Evolutionary conservation across 176 grass and related monocot genomes (phyloP).

Genomic region (Phoenix roebelenii): DNA sequence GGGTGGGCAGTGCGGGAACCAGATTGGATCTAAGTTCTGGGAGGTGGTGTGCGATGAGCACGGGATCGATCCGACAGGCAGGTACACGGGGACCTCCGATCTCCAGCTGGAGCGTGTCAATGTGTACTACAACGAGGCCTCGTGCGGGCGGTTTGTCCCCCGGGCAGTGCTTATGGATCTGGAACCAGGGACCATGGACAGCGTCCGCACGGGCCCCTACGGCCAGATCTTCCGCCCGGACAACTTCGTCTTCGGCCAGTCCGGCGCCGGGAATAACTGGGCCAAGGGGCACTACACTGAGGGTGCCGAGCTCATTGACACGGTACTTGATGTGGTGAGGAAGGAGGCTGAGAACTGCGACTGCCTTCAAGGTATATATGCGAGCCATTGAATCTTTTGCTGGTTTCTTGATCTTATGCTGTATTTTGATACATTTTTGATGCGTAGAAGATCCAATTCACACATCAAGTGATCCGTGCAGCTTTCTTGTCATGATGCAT

Average conservation of each 20-base stretch:
- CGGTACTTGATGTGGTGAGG: conserved; percentile 68
- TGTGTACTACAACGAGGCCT: conserved; percentile 79
- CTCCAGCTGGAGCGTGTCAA: conserved; percentile 73
- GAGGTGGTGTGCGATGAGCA: conserved; percentile 74
- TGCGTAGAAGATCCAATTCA: too few species aligned
- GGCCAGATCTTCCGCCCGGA: conserved; percentile 67
- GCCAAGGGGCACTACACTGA: conserved; percentile 63
- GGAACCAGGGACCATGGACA: conserved; percentile 78
- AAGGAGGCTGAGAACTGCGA: conserved; percentile 76
- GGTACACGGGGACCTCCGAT: conserved; percentile 38
- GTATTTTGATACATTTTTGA: too few species aligned
- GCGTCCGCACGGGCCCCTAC: conserved; percentile 52
- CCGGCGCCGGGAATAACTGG: conserved; percentile 68
- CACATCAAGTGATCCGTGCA: too few species aligned
- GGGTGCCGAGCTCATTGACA: conserved; percentile 68
- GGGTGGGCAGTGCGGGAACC: conserved; percentile 72
- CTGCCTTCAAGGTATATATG: conserved; percentile 54
- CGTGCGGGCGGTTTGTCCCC: conserved; percentile 52
- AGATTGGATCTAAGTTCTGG: conserved; percentile 75
- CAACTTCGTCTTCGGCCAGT: conserved; percentile 71
- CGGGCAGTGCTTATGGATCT: conserved; percentile 76
- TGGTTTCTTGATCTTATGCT: too few species aligned
- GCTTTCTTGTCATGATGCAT: too few species aligned
- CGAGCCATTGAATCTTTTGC: too few species aligned
- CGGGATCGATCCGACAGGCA: conserved; percentile 48